Evolutionary conservation across 2,329 filamentous ascomycete genomes (phyloP).

Genomic region (Remersonia thermophila): DNA sequence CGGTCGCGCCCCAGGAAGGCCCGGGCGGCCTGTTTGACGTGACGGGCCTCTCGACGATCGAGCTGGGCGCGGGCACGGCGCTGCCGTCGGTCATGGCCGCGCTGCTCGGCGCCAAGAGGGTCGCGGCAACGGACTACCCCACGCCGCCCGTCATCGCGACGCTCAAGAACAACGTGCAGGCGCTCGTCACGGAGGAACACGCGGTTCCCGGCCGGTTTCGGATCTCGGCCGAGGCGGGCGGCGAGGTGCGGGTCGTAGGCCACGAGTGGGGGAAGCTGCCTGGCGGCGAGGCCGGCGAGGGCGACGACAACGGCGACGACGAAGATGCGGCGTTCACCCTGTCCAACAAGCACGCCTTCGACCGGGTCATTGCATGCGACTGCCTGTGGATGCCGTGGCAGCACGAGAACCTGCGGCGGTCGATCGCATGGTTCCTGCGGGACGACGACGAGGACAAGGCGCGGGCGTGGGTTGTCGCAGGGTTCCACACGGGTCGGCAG

Average conservation of each 20-base stretch:
- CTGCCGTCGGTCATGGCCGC: slow-evolving; percentile 39
- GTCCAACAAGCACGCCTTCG: slow-evolving; percentile 32
- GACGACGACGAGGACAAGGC: slow-evolving; percentile 27
- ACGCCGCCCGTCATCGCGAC: slow-evolving; percentile 45
- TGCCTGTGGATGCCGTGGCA: slow-evolving; percentile 66
- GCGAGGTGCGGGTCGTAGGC: slow-evolving; percentile 36
- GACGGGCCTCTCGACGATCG: slow-evolving; percentile 40
- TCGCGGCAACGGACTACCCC: slow-evolving; percentile 58
- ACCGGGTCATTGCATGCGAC: slow-evolving; percentile 56
- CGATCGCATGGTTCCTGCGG: slow-evolving; percentile 50
- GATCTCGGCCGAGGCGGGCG: neutral
- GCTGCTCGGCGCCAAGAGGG: slow-evolving; percentile 34
- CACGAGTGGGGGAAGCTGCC: slow-evolving; percentile 54
- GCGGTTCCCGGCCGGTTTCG: slow-evolving; percentile 21
- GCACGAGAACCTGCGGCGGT: slow-evolving; percentile 52
- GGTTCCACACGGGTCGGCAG: slow-evolving; percentile 58
- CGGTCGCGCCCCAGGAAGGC: slow-evolving; percentile 4
- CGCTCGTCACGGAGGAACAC: slow-evolving; percentile 31
- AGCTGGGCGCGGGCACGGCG: slow-evolving; percentile 56
- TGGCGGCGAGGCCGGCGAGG: no score
- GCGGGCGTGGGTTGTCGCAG: slow-evolving; percentile 52
- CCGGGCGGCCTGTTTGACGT: slow-evolving; percentile 31
- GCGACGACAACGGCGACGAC: no score
- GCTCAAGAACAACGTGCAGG: slow-evolving; percentile 43
- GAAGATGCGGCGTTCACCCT: slow-evolving; percentile 13